Conservation (phyloP, 257 asterid species). For the Catharanthus roseus region DNA sequence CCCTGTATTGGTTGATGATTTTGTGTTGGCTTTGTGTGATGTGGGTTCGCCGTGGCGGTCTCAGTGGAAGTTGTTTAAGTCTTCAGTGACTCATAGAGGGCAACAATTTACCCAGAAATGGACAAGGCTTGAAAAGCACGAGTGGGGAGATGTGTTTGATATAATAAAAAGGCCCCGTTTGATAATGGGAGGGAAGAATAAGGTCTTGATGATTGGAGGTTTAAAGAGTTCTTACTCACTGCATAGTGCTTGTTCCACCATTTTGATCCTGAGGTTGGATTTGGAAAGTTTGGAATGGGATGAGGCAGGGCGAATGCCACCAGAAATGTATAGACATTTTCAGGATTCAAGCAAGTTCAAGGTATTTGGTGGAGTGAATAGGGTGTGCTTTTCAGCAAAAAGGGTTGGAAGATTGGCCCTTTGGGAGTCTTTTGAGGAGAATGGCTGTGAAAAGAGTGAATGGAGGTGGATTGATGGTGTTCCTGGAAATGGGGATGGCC, state of each 20-base stretch:
- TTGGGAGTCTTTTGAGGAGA: conserved; percentile 54
- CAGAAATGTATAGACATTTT: conserved; percentile 71
- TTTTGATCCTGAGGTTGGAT: conserved; percentile 79
- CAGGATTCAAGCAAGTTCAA: conserved; percentile 86
- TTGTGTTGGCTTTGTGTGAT: conserved; percentile 71
- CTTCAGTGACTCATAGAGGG: conserved; percentile 9
- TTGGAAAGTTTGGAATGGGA: conserved; percentile 89
- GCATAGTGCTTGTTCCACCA: conserved; percentile 77
- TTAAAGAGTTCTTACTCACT: conserved; percentile 65
- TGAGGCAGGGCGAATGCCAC: conserved; percentile 90
- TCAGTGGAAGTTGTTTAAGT: conserved; percentile 84
- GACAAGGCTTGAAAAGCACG: conserved; percentile 68
- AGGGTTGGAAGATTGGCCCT: conserved; percentile 76
- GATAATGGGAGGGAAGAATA: conserved; percentile 54
- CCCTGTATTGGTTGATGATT: conserved; percentile 61
- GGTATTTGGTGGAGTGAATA: conserved; percentile 89
- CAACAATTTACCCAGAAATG: conserved; percentile 56
- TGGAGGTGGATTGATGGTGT: conserved; percentile 87
- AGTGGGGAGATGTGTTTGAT: conserved; percentile 93
- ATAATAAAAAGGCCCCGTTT: conserved; percentile 74
- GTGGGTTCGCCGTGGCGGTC: conserved; percentile 97
- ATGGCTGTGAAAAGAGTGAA: conserved; percentile 46
- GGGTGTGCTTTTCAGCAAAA: conserved; percentile 85
- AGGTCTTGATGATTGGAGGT: conserved; percentile 81
- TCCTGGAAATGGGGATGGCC: conserved; percentile 87